Percentiles rank a stretch among this genome's conserved stretches.
Evolutionary conservation across 108 stramenopile species (phyloP).

Genomic region (Hondaea fermentalgiana): DNA sequence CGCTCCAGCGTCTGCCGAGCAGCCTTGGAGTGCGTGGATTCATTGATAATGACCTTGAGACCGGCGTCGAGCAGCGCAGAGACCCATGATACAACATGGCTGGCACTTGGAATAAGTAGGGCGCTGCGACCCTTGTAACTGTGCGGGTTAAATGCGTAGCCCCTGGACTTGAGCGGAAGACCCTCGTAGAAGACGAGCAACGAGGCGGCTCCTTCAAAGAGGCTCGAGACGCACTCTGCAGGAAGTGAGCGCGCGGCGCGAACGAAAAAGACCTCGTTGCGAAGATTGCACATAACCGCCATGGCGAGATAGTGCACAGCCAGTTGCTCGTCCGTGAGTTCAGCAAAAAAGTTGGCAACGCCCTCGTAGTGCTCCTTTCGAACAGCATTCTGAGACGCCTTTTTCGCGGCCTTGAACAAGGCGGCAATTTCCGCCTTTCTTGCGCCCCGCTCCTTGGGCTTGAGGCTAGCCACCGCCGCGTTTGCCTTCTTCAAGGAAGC

Average conservation of each 20-base stretch:
- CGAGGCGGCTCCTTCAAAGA: not conserved
- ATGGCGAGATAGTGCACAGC: not conserved
- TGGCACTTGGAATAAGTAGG: not conserved
- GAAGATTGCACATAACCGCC: not conserved
- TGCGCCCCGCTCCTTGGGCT: not conserved
- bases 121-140: not conserved
- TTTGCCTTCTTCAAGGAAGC: too few relatives aligned
- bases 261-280: not conserved
- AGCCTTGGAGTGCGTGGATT: not conserved
- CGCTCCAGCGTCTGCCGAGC: not conserved
- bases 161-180: not conserved
- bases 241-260: not conserved
- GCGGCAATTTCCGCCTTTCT: not conserved
- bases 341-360: not conserved
- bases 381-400: not conserved
- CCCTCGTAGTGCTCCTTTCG: not conserved
- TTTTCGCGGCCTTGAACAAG: not conserved
- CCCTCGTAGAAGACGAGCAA: not conserved
- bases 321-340: not conserved
- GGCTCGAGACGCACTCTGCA: not conserved
- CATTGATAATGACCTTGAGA: not conserved
- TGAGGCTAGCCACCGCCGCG: too few relatives aligned
- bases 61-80: not conserved
- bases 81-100: not conserved
- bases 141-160: not conserved